These are phyloP conservation scores for Pseudogymnoascus sp. DNA, from an alignment of 2,329 filamentous ascomycete species.

Conservation along the genomic window DNA sequence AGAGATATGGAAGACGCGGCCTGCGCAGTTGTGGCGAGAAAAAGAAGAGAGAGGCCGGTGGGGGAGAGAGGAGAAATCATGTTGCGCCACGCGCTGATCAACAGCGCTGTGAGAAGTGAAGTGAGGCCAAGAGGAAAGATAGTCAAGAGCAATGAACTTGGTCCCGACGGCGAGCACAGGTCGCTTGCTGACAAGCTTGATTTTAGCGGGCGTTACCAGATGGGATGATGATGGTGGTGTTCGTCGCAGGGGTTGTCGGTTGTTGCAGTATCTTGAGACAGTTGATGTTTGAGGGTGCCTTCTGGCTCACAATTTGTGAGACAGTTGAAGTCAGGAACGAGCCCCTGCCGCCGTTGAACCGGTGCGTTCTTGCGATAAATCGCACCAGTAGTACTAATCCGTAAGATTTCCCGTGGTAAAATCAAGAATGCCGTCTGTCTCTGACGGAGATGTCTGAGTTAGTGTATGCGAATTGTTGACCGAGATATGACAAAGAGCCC, in stretches of 20 bases:
- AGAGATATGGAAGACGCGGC: slow-evolving; percentile 6
- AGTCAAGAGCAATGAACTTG: background rate
- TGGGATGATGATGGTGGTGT: slow-evolving; percentile 4
- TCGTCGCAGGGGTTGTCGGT: background rate
- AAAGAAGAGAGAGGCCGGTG: background rate
- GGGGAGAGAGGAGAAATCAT: background rate
- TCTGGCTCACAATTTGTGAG: background rate
- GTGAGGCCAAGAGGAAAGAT: background rate
- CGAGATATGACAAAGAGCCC: background rate
- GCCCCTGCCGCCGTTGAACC: background rate
- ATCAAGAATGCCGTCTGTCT: background rate
- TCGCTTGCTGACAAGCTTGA: slow-evolving; percentile 6
- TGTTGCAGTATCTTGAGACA: background rate
- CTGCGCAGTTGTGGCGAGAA: background rate
- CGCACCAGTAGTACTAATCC: background rate
- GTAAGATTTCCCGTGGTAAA: background rate
- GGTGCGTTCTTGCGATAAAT: background rate
- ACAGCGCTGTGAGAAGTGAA: background rate
- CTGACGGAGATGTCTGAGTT: background rate
- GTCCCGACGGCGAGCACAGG: background rate
- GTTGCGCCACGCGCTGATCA: background rate
- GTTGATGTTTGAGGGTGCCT: background rate
- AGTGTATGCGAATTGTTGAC: background rate
- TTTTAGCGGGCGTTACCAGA: background rate
- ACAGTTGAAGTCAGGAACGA: background rate